These are phyloP conservation scores for Multifurca ochricompacta DNA, from an alignment of 768 basidiomycete genomes.

Conservation along the genomic window DNA sequence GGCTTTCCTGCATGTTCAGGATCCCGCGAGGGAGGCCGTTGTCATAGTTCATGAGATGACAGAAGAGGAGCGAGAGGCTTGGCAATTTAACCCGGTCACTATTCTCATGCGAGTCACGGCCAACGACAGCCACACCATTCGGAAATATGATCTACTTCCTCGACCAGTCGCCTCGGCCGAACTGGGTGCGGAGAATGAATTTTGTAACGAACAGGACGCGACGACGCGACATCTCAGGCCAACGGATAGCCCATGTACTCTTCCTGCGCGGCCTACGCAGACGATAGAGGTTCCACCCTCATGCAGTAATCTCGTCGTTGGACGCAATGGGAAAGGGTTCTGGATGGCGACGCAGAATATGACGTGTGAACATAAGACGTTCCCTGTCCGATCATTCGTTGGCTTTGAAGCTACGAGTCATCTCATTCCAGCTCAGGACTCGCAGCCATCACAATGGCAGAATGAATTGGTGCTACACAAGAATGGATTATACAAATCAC, in stretches of 20 bases:
- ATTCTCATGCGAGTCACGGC: conserved; percentile 25
- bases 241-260: conserved; percentile 24
- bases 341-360: conserved; percentile 32
- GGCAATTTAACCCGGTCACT: conserved; percentile 29
- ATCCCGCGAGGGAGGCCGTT: conserved; percentile 24
- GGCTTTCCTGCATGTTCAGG: conserved; percentile 21
- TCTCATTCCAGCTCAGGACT: conserved; percentile 7
- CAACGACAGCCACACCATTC: conserved; percentile 24
- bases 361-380: conserved; percentile 23
- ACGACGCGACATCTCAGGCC: neutral
- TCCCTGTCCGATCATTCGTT: conserved; percentile 29
- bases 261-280: conserved; percentile 24
- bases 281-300: conserved; percentile 26
- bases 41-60: conserved; percentile 22
- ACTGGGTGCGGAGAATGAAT: conserved; percentile 1
- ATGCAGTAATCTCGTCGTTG: conserved; percentile 23
- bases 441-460: conserved; percentile 9
- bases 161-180: conserved; percentile 11
- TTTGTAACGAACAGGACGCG: neutral
- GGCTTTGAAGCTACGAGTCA: conserved; percentile 26
- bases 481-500: conserved; percentile 25
- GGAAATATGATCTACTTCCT: conserved; percentile 28
- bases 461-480: conserved; percentile 24
- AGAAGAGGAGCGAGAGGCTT: conserved; percentile 23
- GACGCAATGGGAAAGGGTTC: conserved; percentile 30